Evolutionary conservation across 2,329 filamentous ascomycete genomes (phyloP), one percentile per base, ranked within the genome.

Genomic region (Rutstroemia sp.): DNA sequence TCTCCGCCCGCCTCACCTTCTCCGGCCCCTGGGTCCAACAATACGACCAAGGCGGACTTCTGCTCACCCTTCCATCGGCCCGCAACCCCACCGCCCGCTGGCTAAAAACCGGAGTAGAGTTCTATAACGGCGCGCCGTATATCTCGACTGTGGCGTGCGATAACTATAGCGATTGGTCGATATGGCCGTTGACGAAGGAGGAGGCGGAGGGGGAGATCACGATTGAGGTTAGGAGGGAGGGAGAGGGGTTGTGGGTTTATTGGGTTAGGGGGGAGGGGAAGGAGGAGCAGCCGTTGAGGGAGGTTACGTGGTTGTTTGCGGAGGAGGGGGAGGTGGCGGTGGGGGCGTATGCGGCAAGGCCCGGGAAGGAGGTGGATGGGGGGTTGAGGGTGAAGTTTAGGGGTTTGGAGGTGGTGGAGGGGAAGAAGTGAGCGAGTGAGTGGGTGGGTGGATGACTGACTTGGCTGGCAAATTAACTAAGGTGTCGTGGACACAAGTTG

Each of bases 11-110:
- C 3, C 21, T 52, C 3, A 38, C 54, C 7, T 56, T 56, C 49
- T 56, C 47, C 0, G 39, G 36, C 30, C 48, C 30, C 23, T 56
- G 48, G 36, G 40, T 27, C 19, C 23, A 51, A 9, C 54, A 40
- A 17, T 56, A 51, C 34, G 54, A 56, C 10, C 54, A 56, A 56
- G 54, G 16, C 21, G 48, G 54, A 2, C 48, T 56, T 7, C 48
- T 56, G 16, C 54, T 56, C 7, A 47, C 27, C 12, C 47, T 56
- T n/a, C 46, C 46, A n/a, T 44, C 38, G 16, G 34, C 44, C 10
- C 1, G 17, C 8, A 27, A 30, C 14, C 16, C 38, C 0, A 46
- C 40, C 14, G 54, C 50, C n/a, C 47, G 48, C 12, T 56, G 54
- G 54, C 7, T 56, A 1, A 56, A 56, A 27, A 52, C 48, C 7